A percentile compares a stretch with the other conserved stretches of the same genome.
Evolutionary conservation across 2,329 filamentous ascomycete species (phyloP).

Genomic region (Calonectria montana): DNA sequence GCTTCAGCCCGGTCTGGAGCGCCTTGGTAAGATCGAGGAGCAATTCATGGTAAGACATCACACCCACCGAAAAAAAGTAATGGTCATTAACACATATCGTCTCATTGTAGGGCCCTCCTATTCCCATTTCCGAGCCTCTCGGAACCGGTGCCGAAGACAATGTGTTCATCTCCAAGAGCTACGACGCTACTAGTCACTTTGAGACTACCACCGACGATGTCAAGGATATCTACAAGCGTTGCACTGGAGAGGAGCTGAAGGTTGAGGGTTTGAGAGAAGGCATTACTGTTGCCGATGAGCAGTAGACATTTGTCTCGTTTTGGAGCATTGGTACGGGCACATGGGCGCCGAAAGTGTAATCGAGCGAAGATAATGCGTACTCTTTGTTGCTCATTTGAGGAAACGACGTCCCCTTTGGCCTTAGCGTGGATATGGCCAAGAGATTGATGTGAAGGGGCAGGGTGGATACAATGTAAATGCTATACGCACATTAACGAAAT

Average conservation of each 20-base stretch:
- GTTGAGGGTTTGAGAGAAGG: constrained; percentile 89
- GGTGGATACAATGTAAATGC: constrained; percentile 34
- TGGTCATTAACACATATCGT: neutral
- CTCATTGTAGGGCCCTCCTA: constrained; percentile 73
- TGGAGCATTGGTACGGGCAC: constrained; percentile 3
- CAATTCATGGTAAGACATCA: constrained; percentile 83
- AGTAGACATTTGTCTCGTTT: constrained; percentile 46
- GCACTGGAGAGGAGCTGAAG: constrained; percentile 84
- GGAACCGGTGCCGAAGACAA: constrained; percentile 87
- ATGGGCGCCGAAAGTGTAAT: constrained; percentile 18
- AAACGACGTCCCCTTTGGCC: constrained; percentile 19
- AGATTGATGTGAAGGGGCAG: constrained; percentile 17
- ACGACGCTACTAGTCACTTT: constrained; percentile 97
- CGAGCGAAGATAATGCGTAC: constrained; percentile 6
- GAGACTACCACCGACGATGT: constrained; percentile 94
- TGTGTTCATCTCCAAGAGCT: constrained; percentile 98
- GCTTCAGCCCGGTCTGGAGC: constrained; percentile 90
- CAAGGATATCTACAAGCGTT: constrained; percentile 89
- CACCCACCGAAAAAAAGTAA: neutral
- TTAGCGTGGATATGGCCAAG: constrained; percentile 25
- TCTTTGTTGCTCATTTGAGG: constrained; percentile 18
- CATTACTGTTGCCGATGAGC: constrained; percentile 77
- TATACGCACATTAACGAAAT: constrained; percentile 39
- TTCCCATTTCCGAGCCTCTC: constrained; percentile 92
- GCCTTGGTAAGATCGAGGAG: constrained; percentile 94